Evolutionary conservation across 73 alveolate species (phyloP), one percentile per base, ranked within the genome.

Genomic region (Paramecium octaurelia): DNA sequence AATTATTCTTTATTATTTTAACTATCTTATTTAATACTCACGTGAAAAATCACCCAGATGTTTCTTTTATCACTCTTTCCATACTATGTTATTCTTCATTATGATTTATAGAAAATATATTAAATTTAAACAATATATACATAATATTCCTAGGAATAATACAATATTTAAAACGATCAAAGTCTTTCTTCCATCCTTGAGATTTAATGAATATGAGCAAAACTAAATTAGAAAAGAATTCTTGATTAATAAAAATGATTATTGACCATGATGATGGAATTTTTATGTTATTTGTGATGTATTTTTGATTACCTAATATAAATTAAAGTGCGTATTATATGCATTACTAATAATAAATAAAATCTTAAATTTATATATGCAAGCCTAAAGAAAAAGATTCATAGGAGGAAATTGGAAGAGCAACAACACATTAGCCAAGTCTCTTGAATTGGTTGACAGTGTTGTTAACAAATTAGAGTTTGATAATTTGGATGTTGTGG

Each of bases 381-480:
- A 64, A 64, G 84, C 14, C 20, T 27, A 64, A 35, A 92, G 97
- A 89, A 92, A 60, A 86, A 84, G 75, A 85, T 96, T 96, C 92
- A 95, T 96, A 58, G 99, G 99, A 88, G 99, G 99, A 35, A 97
- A 97, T 96, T 97, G 99, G 99, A 97, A 97, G 93, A 95, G 98
- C 97, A 97, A 97, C 80, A 98, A 98, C 59, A 94, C 99, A 80
- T 86, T 95, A 10, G 97, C 95, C 85, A 91, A 80, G 42, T 96
- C 95, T 24, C 90, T 86, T 92, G 96, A 60, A 40, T 95, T 97
- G 2, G 96, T 97, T 59, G 92, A 94, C 73, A 94, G 69, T 23
- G 96, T 93, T 73, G 69, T 95, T 54, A 95, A 96, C 97, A 75
- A 93, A 44, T 92, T 95, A 50, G 94, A 95, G 92, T 90, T 93